Evolutionary conservation across 768 basidiomycete species (phyloP).

Genomic region (Boletus pseudopeckii): DNA sequence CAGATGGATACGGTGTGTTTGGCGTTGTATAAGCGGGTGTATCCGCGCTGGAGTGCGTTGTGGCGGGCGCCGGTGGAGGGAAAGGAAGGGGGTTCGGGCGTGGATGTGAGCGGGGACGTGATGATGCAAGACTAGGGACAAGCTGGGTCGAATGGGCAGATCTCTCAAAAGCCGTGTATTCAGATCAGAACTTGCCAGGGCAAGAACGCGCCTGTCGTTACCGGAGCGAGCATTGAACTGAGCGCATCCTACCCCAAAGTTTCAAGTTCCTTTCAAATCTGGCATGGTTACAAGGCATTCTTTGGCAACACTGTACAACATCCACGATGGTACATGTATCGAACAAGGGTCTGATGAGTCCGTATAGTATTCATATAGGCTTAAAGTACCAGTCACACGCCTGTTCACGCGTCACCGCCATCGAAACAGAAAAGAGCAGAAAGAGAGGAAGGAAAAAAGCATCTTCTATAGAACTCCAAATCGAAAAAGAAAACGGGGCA

Average conservation of each 20-base stretch:
- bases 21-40: constrained; percentile 92
- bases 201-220: background rate
- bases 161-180: background rate
- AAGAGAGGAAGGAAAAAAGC: background rate
- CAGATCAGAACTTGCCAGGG: background rate
- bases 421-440: background rate
- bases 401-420: background rate
- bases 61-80: constrained; percentile 35
- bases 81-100: background rate
- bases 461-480: background rate
- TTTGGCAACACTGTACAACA: background rate
- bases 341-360: background rate
- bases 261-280: too few species aligned
- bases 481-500: background rate
- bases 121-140: constrained; percentile 26
- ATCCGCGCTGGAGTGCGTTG: constrained; percentile 75
- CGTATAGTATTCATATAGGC: background rate
- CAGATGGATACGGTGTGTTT: constrained; percentile 98
- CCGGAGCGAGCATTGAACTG: background rate
- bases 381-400: background rate
- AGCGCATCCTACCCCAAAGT: too few species aligned
- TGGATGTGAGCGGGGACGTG: constrained; percentile 17
- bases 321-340: background rate
- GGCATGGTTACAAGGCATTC: background rate
- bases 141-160: background rate